These are phyloP conservation scores for Epithemia pelagica DNA, from an alignment of 108 stramenopile genomes.

Conservation along the genomic window DNA sequence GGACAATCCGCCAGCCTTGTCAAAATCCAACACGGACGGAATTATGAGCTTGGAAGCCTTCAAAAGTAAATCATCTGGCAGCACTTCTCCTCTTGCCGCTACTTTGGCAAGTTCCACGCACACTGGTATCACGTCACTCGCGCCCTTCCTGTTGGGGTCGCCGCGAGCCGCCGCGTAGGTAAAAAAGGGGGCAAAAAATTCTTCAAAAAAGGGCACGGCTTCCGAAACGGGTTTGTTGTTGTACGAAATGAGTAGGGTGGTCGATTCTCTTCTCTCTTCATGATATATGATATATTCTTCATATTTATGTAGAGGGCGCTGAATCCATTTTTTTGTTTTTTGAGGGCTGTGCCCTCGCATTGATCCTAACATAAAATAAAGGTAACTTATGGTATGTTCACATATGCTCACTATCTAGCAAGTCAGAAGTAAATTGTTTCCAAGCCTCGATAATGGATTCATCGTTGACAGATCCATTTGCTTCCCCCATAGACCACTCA, in stretches of 20 bases:
- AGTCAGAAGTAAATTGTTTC: no score
- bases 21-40: conserved; percentile 7
- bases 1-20: conserved; percentile 7
- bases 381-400: no score
- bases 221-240: conserved; percentile 86
- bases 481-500: no score
- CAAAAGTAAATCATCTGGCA: conserved; percentile 54
- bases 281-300: no score
- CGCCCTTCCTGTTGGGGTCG: conserved; percentile 36
- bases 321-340: no score
- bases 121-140: conserved; percentile 25
- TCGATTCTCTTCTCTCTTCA: no score
- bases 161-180: conserved; percentile 37
- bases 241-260: conserved; percentile 39
- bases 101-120: conserved; percentile 31
- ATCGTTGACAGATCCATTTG: no score
- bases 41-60: conserved; percentile 12
- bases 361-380: no score
- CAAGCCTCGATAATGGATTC: no score
- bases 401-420: no score
- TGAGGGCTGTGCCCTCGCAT: no score
- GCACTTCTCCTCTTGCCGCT: conserved; percentile 40
- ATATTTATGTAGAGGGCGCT: no score
- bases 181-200: conserved; percentile 80
- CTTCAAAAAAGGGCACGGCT: conserved; percentile 84